phyloP scores from a whole-genome alignment of 2,329 filamentous ascomycete genomes.

The Akanthomyces lecanii region DNA sequence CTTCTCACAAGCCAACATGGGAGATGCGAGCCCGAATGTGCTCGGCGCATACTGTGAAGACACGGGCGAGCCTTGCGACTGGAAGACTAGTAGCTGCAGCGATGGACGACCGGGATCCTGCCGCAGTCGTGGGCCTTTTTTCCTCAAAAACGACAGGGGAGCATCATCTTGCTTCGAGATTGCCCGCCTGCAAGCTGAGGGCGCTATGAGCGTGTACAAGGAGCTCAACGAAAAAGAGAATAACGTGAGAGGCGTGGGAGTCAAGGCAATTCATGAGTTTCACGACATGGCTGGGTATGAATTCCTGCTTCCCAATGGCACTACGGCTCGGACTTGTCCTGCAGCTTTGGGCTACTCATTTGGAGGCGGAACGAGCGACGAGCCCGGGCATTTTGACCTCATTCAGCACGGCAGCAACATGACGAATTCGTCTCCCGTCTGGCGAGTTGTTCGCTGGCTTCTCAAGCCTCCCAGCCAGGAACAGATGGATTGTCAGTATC shows the following conservation, averaged over 20 bases:
- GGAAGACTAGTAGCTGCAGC: constrained; percentile 74
- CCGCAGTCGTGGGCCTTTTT: constrained; percentile 66
- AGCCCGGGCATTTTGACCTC: constrained; percentile 85
- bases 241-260: constrained; percentile 57
- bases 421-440: constrained; percentile 69
- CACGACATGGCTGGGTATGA: constrained; percentile 70
- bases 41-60: constrained; percentile 85
- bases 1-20: constrained; percentile 87
- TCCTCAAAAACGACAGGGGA: constrained; percentile 62
- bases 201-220: constrained; percentile 49
- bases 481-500: constrained; percentile 70
- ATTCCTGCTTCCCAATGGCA: constrained; percentile 70
- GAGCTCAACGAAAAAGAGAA: constrained; percentile 43
- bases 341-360: constrained; percentile 87
- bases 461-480: constrained; percentile 64
- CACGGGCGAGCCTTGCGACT: constrained; percentile 62
- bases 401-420: constrained; percentile 72
- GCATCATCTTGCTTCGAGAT: constrained; percentile 74
- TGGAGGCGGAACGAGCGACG: constrained; percentile 83
- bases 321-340: constrained; percentile 68
- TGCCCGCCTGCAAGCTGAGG: constrained; percentile 61
- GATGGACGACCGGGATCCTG: constrained; percentile 63
- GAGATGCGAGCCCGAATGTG: constrained; percentile 82
- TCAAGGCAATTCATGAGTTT: constrained; percentile 77
- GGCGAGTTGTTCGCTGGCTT: constrained; percentile 67